These are phyloP conservation scores for Ensete ventricosum DNA, from an alignment of 176 grass and related monocot species.

Conservation along the genomic window DNA sequence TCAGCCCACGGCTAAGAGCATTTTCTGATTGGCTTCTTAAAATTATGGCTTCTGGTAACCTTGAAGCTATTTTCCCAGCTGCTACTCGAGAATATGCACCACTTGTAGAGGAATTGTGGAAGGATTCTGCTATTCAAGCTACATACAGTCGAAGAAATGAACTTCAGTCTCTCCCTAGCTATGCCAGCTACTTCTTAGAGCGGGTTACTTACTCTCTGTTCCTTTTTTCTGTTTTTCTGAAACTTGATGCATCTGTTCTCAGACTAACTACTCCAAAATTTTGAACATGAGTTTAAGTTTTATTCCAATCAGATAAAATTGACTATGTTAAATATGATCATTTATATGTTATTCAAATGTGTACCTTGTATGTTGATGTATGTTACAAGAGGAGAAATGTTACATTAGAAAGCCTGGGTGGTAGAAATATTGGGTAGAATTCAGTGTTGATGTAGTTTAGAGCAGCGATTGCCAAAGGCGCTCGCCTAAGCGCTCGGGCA, in stretches of 20 bases:
- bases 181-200: conserved; percentile 83
- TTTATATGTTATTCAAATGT: neutral
- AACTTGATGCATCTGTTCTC: neutral
- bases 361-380: neutral
- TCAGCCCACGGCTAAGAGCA: conserved; percentile 55
- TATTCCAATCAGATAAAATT: neutral
- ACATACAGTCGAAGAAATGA: conserved; percentile 68
- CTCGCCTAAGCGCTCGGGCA: no score
- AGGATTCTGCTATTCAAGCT: conserved; percentile 87
- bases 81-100: conserved; percentile 46
- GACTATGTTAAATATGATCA: neutral
- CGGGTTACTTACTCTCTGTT: conserved; percentile 37
- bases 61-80: conserved; percentile 83
- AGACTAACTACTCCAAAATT: neutral
- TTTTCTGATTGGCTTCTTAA: conserved; percentile 94
- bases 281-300: neutral
- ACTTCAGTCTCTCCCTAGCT: conserved; percentile 46
- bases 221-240: neutral
- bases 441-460: neutral
- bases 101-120: conserved; percentile 92
- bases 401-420: neutral
- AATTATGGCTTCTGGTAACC: conserved; percentile 77
- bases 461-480: neutral
- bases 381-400: neutral
- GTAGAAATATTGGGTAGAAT: neutral